These are phyloP conservation scores for Ceratobasidium papillatum DNA, from an alignment of 1,284 basidiomycete genomes.

Conservation along the genomic window DNA sequence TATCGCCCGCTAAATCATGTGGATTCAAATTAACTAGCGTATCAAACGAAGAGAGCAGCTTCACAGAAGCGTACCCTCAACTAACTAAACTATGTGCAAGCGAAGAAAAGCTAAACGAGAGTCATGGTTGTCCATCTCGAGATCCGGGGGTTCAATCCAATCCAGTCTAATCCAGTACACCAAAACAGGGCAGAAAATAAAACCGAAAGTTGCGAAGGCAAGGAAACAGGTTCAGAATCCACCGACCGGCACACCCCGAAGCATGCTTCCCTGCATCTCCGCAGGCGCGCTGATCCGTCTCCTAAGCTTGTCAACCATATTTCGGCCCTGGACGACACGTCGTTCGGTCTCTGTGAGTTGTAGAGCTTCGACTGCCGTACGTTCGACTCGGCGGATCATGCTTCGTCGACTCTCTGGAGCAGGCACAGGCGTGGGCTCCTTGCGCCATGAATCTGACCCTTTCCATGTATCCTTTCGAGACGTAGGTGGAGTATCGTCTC, in stretches of 20 bases:
- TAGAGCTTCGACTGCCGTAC: slow-evolving; percentile 3
- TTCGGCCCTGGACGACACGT: slow-evolving; percentile 39
- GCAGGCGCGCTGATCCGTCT: slow-evolving; percentile 43
- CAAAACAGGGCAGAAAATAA: neutral
- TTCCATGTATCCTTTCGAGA: slow-evolving; percentile 11
- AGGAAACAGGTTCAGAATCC: slow-evolving; percentile 11
- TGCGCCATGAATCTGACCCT: neutral
- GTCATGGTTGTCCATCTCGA: neutral
- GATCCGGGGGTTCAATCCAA: slow-evolving; percentile 7
- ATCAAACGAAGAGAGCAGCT: neutral
- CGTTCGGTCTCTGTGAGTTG: slow-evolving; percentile 36
- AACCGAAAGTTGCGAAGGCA: neutral
- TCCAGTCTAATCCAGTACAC: neutral
- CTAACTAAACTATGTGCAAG: slow-evolving; percentile 15
- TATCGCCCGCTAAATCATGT: neutral
- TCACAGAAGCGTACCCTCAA: slow-evolving; percentile 18
- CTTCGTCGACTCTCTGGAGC: slow-evolving; percentile 6
- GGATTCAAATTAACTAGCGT: neutral
- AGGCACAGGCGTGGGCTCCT: slow-evolving; percentile 9
- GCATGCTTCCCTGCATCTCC: slow-evolving; percentile 30
- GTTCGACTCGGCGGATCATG: slow-evolving; percentile 3
- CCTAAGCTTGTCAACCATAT: slow-evolving; percentile 45
- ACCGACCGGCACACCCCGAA: slow-evolving; percentile 27
- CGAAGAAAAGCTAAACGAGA: slow-evolving; percentile 12
- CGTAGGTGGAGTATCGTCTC: neutral